phyloP scores from a whole-genome alignment of 2,329 filamentous ascomycete genomes.

The Pezicula rhizophila region DNA sequence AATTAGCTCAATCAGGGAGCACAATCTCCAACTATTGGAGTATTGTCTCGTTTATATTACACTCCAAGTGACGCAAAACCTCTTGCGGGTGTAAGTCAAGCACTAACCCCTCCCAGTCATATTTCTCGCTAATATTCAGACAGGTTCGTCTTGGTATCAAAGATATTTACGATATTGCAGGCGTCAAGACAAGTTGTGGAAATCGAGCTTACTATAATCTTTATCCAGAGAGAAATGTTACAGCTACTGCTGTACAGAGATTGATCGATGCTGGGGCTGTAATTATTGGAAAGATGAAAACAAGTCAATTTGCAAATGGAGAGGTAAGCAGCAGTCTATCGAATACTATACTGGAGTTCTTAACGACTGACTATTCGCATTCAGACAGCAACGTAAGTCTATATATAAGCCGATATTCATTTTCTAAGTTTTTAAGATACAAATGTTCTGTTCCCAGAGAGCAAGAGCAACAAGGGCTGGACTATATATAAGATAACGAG shows the following conservation, averaged over 20 bases:
- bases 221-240: constrained; percentile 37
- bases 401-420: not conserved
- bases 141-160: constrained; percentile 48
- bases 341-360: not conserved
- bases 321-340: constrained; percentile 5
- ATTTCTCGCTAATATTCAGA: constrained; percentile 24
- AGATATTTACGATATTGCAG: constrained; percentile 52
- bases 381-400: constrained; percentile 12
- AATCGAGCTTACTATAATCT: constrained; percentile 51
- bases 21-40: constrained; percentile 39
- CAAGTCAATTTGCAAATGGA: constrained; percentile 37
- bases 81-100: constrained; percentile 44
- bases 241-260: constrained; percentile 42
- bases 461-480: too few species aligned
- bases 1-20: constrained; percentile 18
- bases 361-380: not conserved
- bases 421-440: too few species aligned
- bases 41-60: constrained; percentile 56
- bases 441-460: not conserved
- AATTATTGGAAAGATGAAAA: constrained; percentile 47
- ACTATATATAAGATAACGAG: too few species aligned
- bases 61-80: constrained; percentile 31
- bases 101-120: not conserved
- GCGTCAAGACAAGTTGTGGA: constrained; percentile 47
- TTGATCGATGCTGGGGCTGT: constrained; percentile 54